Evolutionary conservation across 2,329 filamentous ascomycete species (phyloP).

Genomic region (Atkinsonella texensis): DNA sequence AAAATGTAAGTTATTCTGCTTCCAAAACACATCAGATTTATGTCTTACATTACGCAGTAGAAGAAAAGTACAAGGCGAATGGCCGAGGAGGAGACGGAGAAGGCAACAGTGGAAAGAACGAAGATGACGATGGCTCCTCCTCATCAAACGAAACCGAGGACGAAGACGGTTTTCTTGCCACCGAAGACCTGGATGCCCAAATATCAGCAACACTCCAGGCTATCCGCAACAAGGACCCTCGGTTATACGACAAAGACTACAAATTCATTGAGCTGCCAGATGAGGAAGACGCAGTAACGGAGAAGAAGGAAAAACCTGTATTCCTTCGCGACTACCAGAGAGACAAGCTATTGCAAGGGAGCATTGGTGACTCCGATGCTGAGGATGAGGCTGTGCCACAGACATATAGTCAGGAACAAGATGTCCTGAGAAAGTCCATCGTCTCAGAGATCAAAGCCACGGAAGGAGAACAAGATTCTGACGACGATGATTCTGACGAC

Average conservation of each 20-base stretch:
- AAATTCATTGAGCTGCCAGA: slow-evolving; percentile 67
- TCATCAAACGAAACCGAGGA: slow-evolving; percentile 77
- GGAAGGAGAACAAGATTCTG: slow-evolving; percentile 29
- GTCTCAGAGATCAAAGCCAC: slow-evolving; percentile 69
- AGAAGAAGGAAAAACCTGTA: slow-evolving; percentile 71
- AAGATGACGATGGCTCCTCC: slow-evolving; percentile 45
- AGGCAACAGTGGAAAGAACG: slow-evolving; percentile 27
- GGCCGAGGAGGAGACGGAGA: slow-evolving; percentile 20
- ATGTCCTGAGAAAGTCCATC: slow-evolving; percentile 64
- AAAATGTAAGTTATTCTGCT: slow-evolving; percentile 36
- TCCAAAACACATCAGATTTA: not conserved
- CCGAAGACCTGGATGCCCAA: slow-evolving; percentile 72
- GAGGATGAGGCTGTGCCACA: slow-evolving; percentile 45
- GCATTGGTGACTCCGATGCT: slow-evolving; percentile 45
- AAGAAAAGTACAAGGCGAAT: slow-evolving; percentile 63
- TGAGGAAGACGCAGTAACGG: slow-evolving; percentile 26
- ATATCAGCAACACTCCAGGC: slow-evolving; percentile 80
- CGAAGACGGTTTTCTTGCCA: slow-evolving; percentile 78
- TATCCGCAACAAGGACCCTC: slow-evolving; percentile 80
- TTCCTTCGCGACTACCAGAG: slow-evolving; percentile 84
- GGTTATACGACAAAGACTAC: slow-evolving; percentile 69
- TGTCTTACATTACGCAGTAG: slow-evolving; percentile 42
- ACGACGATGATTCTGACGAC: slow-evolving; percentile 36
- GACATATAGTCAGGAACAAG: slow-evolving; percentile 84
- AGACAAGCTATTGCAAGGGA: slow-evolving; percentile 70